Base-by-base conservation (phyloP, 1,284 basidiomycete species). In the Moniliella sp. region DNA sequence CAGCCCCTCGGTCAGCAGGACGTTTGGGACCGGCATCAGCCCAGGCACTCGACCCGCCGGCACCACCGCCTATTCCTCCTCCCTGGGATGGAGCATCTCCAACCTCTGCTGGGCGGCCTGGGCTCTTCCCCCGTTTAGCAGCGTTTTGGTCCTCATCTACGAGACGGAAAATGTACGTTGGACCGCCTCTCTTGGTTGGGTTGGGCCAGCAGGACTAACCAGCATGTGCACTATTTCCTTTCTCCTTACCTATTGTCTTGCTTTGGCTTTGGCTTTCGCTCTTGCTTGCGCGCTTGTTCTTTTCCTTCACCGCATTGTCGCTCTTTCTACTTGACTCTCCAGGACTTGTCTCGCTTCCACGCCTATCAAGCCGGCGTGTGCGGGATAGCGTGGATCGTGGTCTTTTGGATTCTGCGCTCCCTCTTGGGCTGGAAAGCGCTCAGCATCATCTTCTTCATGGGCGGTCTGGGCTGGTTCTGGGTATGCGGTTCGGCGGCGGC, bases 321-420 rank as follows among this genome's bases (percentile, higher is more conserved):
- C 42, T 53, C n/a, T 42, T 45, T 32, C 48, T 50, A 33, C 21
- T 23, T 23, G 21, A 53, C 50, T 2, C 13, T n/a, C 12, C 32
- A 46, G 39, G 50, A 53, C 23, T 30, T 53, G 13, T 48, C 48
- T 2, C 28, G 50, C 11, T 53, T 53, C 30, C 50, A 53, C 29
- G 50, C 48, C 19, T 53, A 53, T 28, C 50, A 53, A 31, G 36
- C 50, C 4, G 48, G 46, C 2, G 25, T 53, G 15, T 41, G 40
- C 5, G 50, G 50, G 10, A 43, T 39, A 4, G 36, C 32, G 4
- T 28, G 39, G 16, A 44, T 50, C 25, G 27, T 47, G 17, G 4
- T 36, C 10, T 25, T 50, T 14, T 53, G 48, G 46, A 21, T 53
- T 7, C 19, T 53, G 15, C 40, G 48, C 25, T 30, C 34, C 4